phyloP scores from a whole-genome alignment of 441 rosid genomes.

The Erysimum cheiri region DNA sequence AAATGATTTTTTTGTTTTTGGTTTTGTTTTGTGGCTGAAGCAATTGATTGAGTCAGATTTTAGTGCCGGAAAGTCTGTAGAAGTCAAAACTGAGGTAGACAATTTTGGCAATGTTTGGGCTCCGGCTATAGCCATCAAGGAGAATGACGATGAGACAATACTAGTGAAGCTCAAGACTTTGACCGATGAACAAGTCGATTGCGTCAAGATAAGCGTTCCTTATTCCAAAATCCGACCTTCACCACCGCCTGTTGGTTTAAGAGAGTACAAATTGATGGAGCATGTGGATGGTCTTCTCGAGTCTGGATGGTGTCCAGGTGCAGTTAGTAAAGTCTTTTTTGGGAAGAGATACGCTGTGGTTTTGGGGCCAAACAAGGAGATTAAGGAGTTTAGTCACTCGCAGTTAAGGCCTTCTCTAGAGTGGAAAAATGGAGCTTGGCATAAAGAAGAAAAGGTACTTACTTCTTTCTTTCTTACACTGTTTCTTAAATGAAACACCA shows the following conservation, averaged over 20 bases:
- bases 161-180: constrained; percentile 52
- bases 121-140: constrained; percentile 61
- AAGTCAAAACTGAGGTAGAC: constrained; percentile 45
- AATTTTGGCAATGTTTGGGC: constrained; percentile 53
- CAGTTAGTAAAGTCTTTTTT: constrained; percentile 52
- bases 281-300: constrained; percentile 52
- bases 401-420: constrained; percentile 55
- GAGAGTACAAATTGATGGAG: constrained; percentile 55
- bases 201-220: constrained; percentile 36
- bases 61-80: constrained; percentile 59
- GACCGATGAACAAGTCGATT: constrained; percentile 37
- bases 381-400: constrained; percentile 41
- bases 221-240: constrained; percentile 52
- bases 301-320: constrained; percentile 63
- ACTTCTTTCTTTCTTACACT: not conserved
- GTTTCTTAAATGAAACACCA: not conserved
- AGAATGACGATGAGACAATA: constrained; percentile 48
- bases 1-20: not conserved
- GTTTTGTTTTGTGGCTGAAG: not conserved
- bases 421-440: constrained; percentile 39
- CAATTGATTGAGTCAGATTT: constrained; percentile 48
- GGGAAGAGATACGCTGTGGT: constrained; percentile 54
- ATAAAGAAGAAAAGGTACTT: constrained; percentile 18
- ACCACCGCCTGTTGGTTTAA: constrained; percentile 48
- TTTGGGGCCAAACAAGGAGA: constrained; percentile 54